Percentiles rank a stretch among this genome's conserved stretches.
Conservation (phyloP, 192 early-diverging fungal genomes). For the Coemansia sp. region DNA sequence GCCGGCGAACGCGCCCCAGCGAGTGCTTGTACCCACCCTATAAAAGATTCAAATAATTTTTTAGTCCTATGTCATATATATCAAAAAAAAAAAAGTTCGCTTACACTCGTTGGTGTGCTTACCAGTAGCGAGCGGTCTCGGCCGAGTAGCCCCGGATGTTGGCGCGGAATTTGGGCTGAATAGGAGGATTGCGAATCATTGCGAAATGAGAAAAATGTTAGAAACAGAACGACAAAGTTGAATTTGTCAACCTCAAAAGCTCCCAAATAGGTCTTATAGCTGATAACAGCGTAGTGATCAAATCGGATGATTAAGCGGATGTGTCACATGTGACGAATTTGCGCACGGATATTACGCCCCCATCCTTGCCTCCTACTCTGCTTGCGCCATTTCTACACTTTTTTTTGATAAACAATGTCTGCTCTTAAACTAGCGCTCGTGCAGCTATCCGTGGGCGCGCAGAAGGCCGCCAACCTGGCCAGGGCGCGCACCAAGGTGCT, state of each 20-base stretch:
- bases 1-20: conserved; percentile 49
- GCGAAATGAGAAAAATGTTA: conserved; percentile 4
- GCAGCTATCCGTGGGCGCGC: conserved; percentile 76
- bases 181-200: conserved; percentile 37
- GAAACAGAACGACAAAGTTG: neutral
- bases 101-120: conserved; percentile 9
- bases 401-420: neutral
- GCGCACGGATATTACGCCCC: neutral
- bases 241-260: neutral
- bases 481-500: conserved; percentile 78
- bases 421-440: conserved; percentile 64
- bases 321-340: neutral
- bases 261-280: neutral
- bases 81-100: neutral
- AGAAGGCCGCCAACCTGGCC: conserved; percentile 75
- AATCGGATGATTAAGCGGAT: neutral
- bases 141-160: conserved; percentile 49
- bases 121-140: conserved; percentile 47
- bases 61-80: too few relatives aligned
- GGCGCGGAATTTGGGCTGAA: conserved; percentile 40
- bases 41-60: neutral
- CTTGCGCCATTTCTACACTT: neutral
- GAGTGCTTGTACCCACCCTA: conserved; percentile 43
- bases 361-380: neutral
- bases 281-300: neutral